Base-by-base conservation (phyloP, 305 asterid species). In the Rubia balearica region DNA sequence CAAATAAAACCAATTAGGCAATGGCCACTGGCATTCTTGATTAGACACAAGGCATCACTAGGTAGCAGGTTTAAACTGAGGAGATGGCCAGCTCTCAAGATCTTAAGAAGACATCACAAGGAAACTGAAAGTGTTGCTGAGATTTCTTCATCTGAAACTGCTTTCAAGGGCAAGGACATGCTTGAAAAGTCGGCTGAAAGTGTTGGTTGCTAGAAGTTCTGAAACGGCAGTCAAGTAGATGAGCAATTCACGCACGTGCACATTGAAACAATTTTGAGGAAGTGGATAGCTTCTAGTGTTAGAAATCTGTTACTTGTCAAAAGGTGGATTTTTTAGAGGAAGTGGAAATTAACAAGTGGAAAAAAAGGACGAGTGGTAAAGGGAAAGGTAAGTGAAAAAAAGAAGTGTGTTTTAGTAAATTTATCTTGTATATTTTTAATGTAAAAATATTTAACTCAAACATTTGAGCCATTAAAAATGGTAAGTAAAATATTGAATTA, bases 21-120 rank as follows among this genome's bases (percentile, higher is more conserved):
- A 61, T 88, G 95, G 91, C 86, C 87, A 1, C 85, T 87, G 61
- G 86, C 83, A 78, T 85, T 92, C 81, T 66, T 61, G 61, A 66
- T 45, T 24, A 30, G 21, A 13, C 57, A 66, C 11, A 51, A 43
- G 22, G 61, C 75, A 75, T 75, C 82, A 49, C 56, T 85, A 66
- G 86, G 83, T 21, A 85, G 74, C 71, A 71, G 57, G 57, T 51
- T 85, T 61, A 83, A 82, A 74, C 88, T 82, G 40, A 83, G 74
- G 81, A 81, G 77, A 63, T 81, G 86, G 83, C 84, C 82, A 0
- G 57, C 57, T 51, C 82, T 84, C 42, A 85, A 75, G 83, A 82
- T 84, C 78, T 80, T 91, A 48, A 81, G 79, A 78, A 84, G 91
- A 77, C 85, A 96, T 60, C 57, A 51, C 8, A 79, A 71, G 72